These are phyloP conservation scores for Xylaria sp. DNA, from an alignment of 2,329 filamentous ascomycete genomes.

Conservation along the genomic window DNA sequence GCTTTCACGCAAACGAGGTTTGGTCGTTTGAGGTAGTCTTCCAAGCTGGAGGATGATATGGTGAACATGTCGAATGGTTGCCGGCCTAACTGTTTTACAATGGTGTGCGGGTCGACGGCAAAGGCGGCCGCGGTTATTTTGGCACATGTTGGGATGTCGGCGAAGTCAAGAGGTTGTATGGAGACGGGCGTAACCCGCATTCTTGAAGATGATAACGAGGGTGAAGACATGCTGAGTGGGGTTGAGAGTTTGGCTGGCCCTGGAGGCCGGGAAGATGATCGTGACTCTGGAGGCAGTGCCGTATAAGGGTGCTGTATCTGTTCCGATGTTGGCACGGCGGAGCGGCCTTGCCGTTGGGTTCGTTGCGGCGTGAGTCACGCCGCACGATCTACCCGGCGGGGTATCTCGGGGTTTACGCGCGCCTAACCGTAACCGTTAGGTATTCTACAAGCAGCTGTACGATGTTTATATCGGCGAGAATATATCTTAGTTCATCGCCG, in stretches of 20 bases:
- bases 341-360: background rate
- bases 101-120: slow-evolving; percentile 36
- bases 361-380: too few species aligned
- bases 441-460: too few species aligned
- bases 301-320: background rate
- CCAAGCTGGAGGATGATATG: slow-evolving; percentile 28
- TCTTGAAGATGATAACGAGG: background rate
- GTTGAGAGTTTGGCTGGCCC: background rate
- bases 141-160: slow-evolving; percentile 35
- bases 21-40: slow-evolving; percentile 27
- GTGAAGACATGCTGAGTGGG: background rate
- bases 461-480: too few species aligned
- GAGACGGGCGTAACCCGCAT: slow-evolving; percentile 21
- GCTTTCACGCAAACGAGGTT: slow-evolving; percentile 38
- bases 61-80: slow-evolving; percentile 37
- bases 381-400: too few species aligned
- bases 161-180: slow-evolving; percentile 34
- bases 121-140: slow-evolving; percentile 35
- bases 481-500: too few species aligned
- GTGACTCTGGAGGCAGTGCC: background rate
- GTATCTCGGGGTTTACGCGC: too few species aligned
- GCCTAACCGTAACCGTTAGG: too few species aligned
- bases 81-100: slow-evolving; percentile 37
- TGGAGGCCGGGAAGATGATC: background rate
- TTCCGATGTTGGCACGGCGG: background rate